phyloP scores from a whole-genome alignment of 192 early-diverging fungal species.

The Coemansia sp. region DNA sequence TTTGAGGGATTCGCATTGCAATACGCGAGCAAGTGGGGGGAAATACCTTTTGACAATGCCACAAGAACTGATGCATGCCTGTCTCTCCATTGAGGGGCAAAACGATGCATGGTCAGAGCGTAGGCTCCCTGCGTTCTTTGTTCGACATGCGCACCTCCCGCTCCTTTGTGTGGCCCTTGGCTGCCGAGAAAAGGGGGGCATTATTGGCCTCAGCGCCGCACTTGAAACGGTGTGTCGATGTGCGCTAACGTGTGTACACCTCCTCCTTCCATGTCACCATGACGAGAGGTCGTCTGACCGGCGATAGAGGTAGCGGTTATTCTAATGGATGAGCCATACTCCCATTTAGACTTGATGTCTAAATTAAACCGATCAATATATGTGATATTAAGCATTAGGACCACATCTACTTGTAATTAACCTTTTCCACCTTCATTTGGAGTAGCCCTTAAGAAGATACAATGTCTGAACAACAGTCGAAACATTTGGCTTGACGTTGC shows the following conservation, averaged over 20 bases:
- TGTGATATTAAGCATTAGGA: background rate
- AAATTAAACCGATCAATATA: background rate
- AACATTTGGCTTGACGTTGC: background rate
- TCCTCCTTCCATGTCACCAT: background rate
- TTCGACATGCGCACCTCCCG: background rate
- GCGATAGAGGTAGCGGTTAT: background rate
- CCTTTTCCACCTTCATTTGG: background rate
- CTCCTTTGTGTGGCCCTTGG: background rate
- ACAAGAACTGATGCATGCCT: background rate
- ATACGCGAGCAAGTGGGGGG: background rate
- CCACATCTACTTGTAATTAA: background rate
- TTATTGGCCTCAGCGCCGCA: background rate
- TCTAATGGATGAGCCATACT: background rate
- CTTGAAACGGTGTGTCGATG: constrained; percentile 5
- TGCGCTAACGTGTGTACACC: background rate
- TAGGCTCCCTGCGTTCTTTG: constrained; percentile 1
- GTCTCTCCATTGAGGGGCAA: background rate
- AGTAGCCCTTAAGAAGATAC: background rate
- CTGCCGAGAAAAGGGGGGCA: background rate
- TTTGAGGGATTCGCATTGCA: background rate
- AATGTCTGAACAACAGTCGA: too few species aligned
- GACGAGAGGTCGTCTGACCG: background rate
- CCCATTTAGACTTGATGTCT: background rate
- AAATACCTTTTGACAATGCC: background rate
- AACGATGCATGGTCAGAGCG: background rate